A percentile compares a stretch with the other conserved stretches of the same genome.
Evolutionary conservation across 2,329 filamentous ascomycete genomes (phyloP).

Genomic region (Metarhizium rileyi): DNA sequence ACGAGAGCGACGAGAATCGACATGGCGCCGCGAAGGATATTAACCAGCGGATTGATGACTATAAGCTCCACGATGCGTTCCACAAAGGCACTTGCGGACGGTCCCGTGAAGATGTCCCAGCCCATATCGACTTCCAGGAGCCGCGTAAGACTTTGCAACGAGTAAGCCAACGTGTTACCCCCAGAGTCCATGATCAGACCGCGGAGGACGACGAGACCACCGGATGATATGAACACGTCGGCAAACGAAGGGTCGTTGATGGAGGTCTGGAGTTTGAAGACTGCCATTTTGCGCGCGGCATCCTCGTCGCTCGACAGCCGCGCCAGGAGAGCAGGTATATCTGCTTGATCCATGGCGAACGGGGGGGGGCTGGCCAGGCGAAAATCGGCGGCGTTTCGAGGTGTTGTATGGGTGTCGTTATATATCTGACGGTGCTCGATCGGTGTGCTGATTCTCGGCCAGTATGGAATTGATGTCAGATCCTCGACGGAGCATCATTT

Average conservation of each 20-base stretch:
- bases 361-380: background rate
- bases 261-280: slow-evolving; percentile 91
- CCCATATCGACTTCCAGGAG: slow-evolving; percentile 95
- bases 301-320: slow-evolving; percentile 66
- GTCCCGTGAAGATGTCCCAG: slow-evolving; percentile 75
- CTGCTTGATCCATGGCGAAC: slow-evolving; percentile 51
- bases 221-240: slow-evolving; percentile 87
- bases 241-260: slow-evolving; percentile 96
- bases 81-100: slow-evolving; percentile 54
- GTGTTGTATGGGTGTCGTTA: background rate
- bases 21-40: slow-evolving; percentile 94
- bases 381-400: background rate
- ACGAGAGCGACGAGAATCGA: slow-evolving; percentile 91
- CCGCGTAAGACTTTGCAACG: slow-evolving; percentile 77
- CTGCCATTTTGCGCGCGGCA: slow-evolving; percentile 93
- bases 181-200: slow-evolving; percentile 74
- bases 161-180: slow-evolving; percentile 93
- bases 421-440: background rate
- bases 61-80: slow-evolving; percentile 81
- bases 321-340: slow-evolving; percentile 55
- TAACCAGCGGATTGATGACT: slow-evolving; percentile 90
- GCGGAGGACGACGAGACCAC: slow-evolving; percentile 71
- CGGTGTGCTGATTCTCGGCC: background rate
- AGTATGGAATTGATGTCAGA: background rate
- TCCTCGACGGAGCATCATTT: background rate